A percentile compares a stretch with the other conserved stretches of the same genome.
These are phyloP conservation scores for Gnetum montanum DNA, from an alignment of 75 land plant genomes.

Conservation along the genomic window DNA sequence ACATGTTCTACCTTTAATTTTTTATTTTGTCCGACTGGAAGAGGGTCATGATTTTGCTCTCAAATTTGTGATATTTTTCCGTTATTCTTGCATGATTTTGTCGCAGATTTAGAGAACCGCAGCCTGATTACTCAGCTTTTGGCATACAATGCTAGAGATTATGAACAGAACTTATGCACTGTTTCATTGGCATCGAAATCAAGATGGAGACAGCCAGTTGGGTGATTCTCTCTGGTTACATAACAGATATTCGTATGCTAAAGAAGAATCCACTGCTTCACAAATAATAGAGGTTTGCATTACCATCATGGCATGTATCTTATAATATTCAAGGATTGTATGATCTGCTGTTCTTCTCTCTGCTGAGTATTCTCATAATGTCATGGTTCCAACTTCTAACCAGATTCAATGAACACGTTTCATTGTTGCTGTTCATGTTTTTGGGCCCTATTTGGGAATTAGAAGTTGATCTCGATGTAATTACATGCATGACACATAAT, in stretches of 20 bases:
- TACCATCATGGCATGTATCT: too few species aligned
- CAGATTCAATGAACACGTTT: too few species aligned
- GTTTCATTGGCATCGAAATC: slow-evolving; percentile 77
- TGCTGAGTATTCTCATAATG: too few species aligned
- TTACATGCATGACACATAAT: too few species aligned
- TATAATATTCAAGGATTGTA: too few species aligned
- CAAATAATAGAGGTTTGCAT: too few species aligned
- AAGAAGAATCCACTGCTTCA: background rate
- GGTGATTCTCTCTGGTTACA: slow-evolving; percentile 36
- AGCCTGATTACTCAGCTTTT: slow-evolving; percentile 70
- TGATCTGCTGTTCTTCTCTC: too few species aligned
- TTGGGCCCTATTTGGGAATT: too few species aligned
- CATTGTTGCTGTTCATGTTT: too few species aligned
- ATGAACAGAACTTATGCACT: slow-evolving; percentile 60
- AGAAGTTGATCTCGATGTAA: too few species aligned
- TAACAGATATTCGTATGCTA: slow-evolving; percentile 35
- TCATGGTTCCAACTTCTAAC: too few species aligned
- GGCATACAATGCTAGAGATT: slow-evolving; percentile 69
- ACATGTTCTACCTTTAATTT: background rate
- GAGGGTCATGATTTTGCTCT: too few species aligned
- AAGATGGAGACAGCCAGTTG: slow-evolving; percentile 44
- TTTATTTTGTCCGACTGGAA: background rate
- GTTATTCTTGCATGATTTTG: background rate
- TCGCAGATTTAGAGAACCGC: slow-evolving; percentile 55
- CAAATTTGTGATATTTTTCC: background rate